Conservation (phyloP, 1,139 yeast species). For the Nakaseomyces kungkrabaensis region DNA sequence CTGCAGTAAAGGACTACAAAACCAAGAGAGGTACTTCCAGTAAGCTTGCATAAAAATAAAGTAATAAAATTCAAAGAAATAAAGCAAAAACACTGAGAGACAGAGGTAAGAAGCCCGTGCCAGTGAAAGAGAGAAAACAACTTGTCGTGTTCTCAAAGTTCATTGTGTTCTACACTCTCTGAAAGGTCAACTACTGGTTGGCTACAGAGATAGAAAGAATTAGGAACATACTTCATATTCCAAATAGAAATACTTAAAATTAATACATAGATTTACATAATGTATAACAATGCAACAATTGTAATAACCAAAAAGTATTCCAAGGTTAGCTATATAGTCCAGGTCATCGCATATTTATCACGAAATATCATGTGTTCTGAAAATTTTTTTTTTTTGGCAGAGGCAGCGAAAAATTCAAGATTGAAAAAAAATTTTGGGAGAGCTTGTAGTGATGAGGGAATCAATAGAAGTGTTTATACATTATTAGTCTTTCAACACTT, state of each 20-base stretch:
- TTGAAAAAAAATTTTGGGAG: neutral
- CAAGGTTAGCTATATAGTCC: too few species aligned
- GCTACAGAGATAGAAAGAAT: too few species aligned
- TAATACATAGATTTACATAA: too few species aligned
- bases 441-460: neutral
- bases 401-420: neutral
- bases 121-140: too few species aligned
- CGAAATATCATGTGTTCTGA: neutral
- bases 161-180: too few species aligned
- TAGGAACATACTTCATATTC: too few species aligned
- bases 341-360: too few species aligned
- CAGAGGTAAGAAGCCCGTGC: neutral
- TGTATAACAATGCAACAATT: too few species aligned
- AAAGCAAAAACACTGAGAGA: neutral
- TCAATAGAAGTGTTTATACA: neutral
- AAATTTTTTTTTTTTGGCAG: neutral
- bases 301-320: too few species aligned
- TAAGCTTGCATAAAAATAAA: neutral
- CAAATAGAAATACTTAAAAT: too few species aligned
- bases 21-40: constrained; percentile 39
- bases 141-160: too few species aligned
- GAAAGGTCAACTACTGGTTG: too few species aligned
- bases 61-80: neutral
- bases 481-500: neutral
- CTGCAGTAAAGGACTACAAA: constrained; percentile 90